Percentiles rank a stretch among this genome's conserved stretches.
Conservation (phyloP, 2,329 filamentous ascomycete genomes). For the Penicillium aurantiogriseum region DNA sequence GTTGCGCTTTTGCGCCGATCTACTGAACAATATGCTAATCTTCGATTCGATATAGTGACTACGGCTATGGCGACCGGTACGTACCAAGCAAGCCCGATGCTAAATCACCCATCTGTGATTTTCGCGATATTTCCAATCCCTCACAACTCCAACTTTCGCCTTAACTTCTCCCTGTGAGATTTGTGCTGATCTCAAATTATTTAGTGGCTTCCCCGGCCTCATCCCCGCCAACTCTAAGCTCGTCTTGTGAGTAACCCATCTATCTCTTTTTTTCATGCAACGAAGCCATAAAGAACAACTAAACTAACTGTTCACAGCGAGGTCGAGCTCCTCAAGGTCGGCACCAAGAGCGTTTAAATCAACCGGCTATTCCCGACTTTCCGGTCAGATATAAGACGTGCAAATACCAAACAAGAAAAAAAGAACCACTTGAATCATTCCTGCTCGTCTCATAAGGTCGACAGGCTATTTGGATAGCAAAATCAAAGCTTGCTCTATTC, state of each 20-base stretch:
- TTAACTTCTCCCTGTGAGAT: neutral
- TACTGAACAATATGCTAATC: constrained; percentile 10
- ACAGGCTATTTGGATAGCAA: neutral
- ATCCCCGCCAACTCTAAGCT: constrained; percentile 75
- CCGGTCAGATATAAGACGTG: neutral
- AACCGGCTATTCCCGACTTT: neutral
- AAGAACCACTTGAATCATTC: neutral
- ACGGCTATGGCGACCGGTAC: constrained; percentile 43
- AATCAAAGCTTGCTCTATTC: neutral
- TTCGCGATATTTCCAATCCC: neutral
- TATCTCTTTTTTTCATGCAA: neutral
- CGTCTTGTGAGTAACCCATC: constrained; percentile 69
- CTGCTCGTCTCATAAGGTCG: neutral
- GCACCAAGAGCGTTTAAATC: constrained; percentile 46
- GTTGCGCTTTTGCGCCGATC: neutral
- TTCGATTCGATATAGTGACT: constrained; percentile 30
- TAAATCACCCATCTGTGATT: neutral
- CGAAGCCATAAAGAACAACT: neutral
- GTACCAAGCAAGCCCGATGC: constrained; percentile 15
- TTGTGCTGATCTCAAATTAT: neutral
- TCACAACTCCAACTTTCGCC: neutral
- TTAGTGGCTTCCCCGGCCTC: constrained; percentile 72
- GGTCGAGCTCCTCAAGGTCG: constrained; percentile 66
- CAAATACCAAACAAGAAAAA: neutral
- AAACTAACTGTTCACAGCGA: constrained; percentile 50